Evolutionary conservation across 768 basidiomycete species (phyloP).

Genomic region (Piloderma croceum): DNA sequence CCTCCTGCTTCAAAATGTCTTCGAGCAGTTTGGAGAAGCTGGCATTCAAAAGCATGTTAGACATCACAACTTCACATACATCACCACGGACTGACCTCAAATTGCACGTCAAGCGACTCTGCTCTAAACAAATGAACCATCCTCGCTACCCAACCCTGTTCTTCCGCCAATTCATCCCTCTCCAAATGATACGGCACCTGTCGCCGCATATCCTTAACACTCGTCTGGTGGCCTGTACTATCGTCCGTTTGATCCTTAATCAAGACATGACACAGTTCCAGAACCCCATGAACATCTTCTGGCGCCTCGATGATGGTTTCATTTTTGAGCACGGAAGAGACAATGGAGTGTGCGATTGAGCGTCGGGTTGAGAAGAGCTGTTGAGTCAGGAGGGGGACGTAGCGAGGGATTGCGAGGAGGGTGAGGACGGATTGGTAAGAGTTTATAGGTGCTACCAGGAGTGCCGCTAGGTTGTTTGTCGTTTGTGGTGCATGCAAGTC

Average conservation of each 20-base stretch:
- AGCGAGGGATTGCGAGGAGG: conserved; percentile 91
- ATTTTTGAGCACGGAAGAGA: conserved; percentile 93
- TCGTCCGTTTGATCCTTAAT: conserved; percentile 66
- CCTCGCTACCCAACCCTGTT: conserved; percentile 97
- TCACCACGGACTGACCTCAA: conserved; percentile 81
- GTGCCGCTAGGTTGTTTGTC: conserved; percentile 80
- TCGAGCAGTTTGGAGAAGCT: conserved; percentile 90
- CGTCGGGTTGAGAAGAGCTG: conserved; percentile 90
- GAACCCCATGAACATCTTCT: conserved; percentile 90
- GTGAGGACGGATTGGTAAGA: conserved; percentile 96
- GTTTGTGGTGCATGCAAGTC: conserved; percentile 88
- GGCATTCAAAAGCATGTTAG: not conserved
- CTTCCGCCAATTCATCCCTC: conserved; percentile 90
- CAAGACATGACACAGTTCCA: conserved; percentile 88
- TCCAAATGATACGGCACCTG: conserved; percentile 62
- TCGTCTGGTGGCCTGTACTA: conserved; percentile 28
- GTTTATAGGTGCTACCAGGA: conserved; percentile 91
- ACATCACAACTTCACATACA: not conserved
- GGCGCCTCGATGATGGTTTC: conserved; percentile 92
- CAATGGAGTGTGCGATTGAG: conserved; percentile 90
- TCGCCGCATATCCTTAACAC: conserved; percentile 43
- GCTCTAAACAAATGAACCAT: conserved; percentile 96
- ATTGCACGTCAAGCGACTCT: conserved; percentile 83
- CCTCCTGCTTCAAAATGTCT: conserved; percentile 88
- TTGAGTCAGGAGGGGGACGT: conserved; percentile 71